A percentile compares a stretch with the other conserved stretches of the same genome.
Evolutionary conservation across 495 filamentous ascomycete genomes (phyloP).

Genomic region (Trichoderma erinaceum): DNA sequence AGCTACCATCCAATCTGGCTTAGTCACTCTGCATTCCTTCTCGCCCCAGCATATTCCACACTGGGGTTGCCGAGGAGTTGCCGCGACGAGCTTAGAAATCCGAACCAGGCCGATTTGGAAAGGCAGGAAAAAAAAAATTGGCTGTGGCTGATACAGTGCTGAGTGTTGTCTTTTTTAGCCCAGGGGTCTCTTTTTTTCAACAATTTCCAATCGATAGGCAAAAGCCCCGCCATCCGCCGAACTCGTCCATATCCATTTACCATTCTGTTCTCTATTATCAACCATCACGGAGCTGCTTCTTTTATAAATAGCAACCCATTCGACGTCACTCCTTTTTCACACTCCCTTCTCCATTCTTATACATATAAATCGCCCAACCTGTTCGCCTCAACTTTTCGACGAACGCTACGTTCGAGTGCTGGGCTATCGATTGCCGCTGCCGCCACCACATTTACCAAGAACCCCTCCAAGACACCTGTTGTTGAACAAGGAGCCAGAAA

Average conservation of each 20-base stretch:
- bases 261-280: too few relatives aligned
- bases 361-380: conserved; percentile 53
- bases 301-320: neutral
- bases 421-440: conserved; percentile 55
- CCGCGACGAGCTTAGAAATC: conserved; percentile 4
- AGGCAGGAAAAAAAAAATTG: neutral
- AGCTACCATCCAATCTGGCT: neutral
- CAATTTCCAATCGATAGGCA: too few relatives aligned
- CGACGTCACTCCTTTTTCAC: neutral
- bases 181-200: neutral
- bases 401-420: conserved; percentile 51
- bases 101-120: neutral
- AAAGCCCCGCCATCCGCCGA: too few relatives aligned
- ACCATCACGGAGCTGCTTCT: too few relatives aligned
- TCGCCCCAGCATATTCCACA: too few relatives aligned
- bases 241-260: too few relatives aligned
- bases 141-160: neutral
- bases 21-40: neutral
- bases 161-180: neutral
- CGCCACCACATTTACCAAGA: conserved; percentile 58
- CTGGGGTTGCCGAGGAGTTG: too few relatives aligned
- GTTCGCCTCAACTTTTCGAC: conserved; percentile 73
- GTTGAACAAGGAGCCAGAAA: conserved; percentile 45
- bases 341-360: neutral
- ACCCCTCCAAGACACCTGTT: conserved; percentile 48